A percentile compares a stretch with the other conserved stretches of the same genome.
Conservation (phyloP, 805 yeast genomes). For the Saccharomycopsis fodiens region DNA sequence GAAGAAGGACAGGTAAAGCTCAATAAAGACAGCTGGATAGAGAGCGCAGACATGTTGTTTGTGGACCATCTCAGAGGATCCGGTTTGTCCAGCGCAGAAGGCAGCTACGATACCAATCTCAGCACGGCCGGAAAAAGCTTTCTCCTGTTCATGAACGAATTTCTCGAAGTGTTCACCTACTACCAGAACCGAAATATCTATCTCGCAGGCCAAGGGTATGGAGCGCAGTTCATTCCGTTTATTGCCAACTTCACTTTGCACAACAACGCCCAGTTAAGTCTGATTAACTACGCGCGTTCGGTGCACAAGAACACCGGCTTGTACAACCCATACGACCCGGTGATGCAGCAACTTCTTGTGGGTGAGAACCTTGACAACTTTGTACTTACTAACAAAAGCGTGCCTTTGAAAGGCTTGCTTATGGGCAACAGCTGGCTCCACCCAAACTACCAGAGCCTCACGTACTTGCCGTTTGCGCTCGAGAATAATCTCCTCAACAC, state of each 20-base stretch:
- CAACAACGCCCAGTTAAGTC: background rate
- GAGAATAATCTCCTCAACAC: slow-evolving; percentile 39
- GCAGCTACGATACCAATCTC: slow-evolving; percentile 24
- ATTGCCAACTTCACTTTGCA: slow-evolving; percentile 34
- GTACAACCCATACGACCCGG: slow-evolving; percentile 37
- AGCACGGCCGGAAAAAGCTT: slow-evolving; percentile 34
- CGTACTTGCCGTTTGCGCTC: slow-evolving; percentile 52
- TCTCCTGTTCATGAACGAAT: slow-evolving; percentile 44
- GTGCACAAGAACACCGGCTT: background rate
- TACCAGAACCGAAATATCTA: slow-evolving; percentile 44
- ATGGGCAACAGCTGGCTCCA: slow-evolving; percentile 79
- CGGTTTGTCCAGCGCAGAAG: slow-evolving; percentile 54
- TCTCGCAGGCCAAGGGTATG: slow-evolving; percentile 76
- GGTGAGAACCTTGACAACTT: background rate
- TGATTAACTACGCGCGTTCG: background rate
- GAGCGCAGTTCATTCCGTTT: slow-evolving; percentile 81
- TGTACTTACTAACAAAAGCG: slow-evolving; percentile 10
- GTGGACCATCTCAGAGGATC: slow-evolving; percentile 79
- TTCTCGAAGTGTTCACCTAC: slow-evolving; percentile 53
- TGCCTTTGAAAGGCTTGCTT: slow-evolving; percentile 45
- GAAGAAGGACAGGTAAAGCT: slow-evolving; percentile 30
- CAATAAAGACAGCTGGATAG: slow-evolving; percentile 63
- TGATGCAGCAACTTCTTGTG: slow-evolving; percentile 1
- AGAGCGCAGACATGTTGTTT: slow-evolving; percentile 53
- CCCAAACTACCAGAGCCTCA: slow-evolving; percentile 60